Evolutionary conservation across 2,329 filamentous ascomycete species (phyloP).

Genomic region (Diplodia corticola): DNA sequence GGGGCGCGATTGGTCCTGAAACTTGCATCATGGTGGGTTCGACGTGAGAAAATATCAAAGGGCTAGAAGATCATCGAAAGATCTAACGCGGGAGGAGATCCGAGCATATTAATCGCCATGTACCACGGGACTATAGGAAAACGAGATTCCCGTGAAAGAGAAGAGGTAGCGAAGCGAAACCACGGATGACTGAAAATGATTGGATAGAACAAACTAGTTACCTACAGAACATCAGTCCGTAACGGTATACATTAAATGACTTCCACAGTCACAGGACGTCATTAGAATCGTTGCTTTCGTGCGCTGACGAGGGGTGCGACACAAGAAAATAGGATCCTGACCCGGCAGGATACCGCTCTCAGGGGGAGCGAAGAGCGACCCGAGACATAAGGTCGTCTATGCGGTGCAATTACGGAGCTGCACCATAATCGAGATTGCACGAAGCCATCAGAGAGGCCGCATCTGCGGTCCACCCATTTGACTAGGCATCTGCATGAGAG

Average conservation of each 20-base stretch:
- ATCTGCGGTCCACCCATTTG: conserved; percentile 16
- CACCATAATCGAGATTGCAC: neutral
- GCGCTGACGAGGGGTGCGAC: conserved; percentile 1
- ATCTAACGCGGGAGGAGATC: neutral
- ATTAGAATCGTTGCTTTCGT: conserved; percentile 18
- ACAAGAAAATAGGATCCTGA: conserved; percentile 8
- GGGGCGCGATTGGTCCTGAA: neutral
- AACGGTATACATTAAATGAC: conserved; percentile 12
- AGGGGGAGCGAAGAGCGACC: neutral
- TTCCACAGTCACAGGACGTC: conserved; percentile 6
- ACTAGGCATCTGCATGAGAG: conserved; percentile 17
- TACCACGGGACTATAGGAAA: neutral
- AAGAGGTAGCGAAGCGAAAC: neutral
- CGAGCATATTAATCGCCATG: neutral
- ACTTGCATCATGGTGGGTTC: neutral
- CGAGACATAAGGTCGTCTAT: neutral
- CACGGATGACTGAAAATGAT: conserved; percentile 4
- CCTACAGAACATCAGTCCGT: conserved; percentile 15
- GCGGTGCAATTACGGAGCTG: neutral
- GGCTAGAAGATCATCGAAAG: neutral
- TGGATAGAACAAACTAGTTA: conserved; percentile 20
- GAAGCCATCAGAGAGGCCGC: conserved; percentile 9
- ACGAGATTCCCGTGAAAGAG: neutral
- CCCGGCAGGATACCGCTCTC: neutral
- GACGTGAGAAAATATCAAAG: neutral